Percentiles rank a stretch among this genome's conserved stretches.
These are phyloP conservation scores for Candida fluviatilis DNA, from an alignment of 805 yeast genomes.

Conservation along the genomic window DNA sequence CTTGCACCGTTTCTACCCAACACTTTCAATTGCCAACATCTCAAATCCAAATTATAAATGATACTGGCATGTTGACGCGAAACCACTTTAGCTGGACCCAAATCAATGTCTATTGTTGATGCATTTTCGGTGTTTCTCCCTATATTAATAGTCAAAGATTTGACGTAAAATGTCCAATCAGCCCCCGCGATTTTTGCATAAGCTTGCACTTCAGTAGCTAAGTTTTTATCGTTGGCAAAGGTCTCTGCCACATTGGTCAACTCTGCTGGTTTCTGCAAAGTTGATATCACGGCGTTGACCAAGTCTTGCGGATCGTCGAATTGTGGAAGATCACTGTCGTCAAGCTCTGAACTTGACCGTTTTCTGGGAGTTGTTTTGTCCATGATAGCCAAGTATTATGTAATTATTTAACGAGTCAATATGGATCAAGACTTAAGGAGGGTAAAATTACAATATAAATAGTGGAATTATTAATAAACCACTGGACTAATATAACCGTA, in stretches of 20 bases:
- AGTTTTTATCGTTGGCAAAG: conserved; percentile 70
- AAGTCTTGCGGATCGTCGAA: conserved; percentile 61
- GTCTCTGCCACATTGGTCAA: conserved; percentile 66
- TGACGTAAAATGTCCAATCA: conserved; percentile 93
- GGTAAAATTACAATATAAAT: no score
- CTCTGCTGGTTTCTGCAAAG: conserved; percentile 67
- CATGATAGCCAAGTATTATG: not conserved
- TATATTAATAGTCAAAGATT: conserved; percentile 65
- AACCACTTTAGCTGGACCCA: conserved; percentile 97
- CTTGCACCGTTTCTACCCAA: conserved; percentile 92
- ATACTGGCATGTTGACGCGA: conserved; percentile 87
- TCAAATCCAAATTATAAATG: conserved; percentile 64
- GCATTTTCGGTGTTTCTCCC: conserved; percentile 72
- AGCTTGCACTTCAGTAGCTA: conserved; percentile 85
- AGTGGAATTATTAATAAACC: no score
- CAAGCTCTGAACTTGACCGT: conserved; percentile 17
- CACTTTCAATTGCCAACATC: conserved; percentile 84
- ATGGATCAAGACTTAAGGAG: no score
- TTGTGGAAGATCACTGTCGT: conserved; percentile 25
- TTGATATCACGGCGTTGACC: conserved; percentile 69
- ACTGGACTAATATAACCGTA: no score
- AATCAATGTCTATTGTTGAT: conserved; percentile 67
- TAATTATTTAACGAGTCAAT: no score
- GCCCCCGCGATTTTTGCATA: conserved; percentile 94
- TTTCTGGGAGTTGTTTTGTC: conserved; percentile 25